Base-by-base conservation (phyloP, 179 eudicot genomes). In the Patellifolia procumbens region DNA sequence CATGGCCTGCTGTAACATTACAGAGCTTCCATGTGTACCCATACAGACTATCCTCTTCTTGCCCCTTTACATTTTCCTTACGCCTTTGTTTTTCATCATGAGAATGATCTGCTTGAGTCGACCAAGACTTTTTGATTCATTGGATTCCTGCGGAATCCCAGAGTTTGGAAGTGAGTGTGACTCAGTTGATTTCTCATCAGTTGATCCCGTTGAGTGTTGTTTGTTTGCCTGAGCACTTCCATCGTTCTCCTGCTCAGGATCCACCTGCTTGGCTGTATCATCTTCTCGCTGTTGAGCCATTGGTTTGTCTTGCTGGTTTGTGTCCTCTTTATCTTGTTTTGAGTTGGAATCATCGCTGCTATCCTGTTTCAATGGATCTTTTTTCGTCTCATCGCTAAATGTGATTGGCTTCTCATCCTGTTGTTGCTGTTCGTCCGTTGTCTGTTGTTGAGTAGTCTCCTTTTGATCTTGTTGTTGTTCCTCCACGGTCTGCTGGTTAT, bases 51-150 rank as follows among this genome's bases (percentile, higher is more conserved):
- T 70, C 80, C 39, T 85, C 84, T 32, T 81, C 86, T 53, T 87
- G 68, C 66, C 85, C 81, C 65, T 85, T 82, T 22, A 61, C 66
- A 45, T 67, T 81, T 29, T 78, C 81, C 74, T 76, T 80, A 32
- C 56, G 78, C 49, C 83, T 83, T 72, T 78, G 73, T 35, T 83
- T 85, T 79, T 85, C 88, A 55, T 65, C 69, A 19, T 59, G 45
- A 0, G 98, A 94, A 65, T 94, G 84, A 52, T 84, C 88, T 48
- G 88, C 91, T 77, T 94, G 98, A 68, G 98, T 92, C 26, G 85
- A 56, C 98, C 98, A 94, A 3, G 90, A 59, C 45, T 81, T 81
- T 85, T 89, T 4, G 98, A 90, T 73, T 85, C 94, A 17, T 82
- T 87, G 0, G 97, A 90, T 76, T 93, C 95, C 79, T 90, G 87